Evolutionary conservation across 768 basidiomycete species (phyloP).

Genomic region (Galerina sulciceps): DNA sequence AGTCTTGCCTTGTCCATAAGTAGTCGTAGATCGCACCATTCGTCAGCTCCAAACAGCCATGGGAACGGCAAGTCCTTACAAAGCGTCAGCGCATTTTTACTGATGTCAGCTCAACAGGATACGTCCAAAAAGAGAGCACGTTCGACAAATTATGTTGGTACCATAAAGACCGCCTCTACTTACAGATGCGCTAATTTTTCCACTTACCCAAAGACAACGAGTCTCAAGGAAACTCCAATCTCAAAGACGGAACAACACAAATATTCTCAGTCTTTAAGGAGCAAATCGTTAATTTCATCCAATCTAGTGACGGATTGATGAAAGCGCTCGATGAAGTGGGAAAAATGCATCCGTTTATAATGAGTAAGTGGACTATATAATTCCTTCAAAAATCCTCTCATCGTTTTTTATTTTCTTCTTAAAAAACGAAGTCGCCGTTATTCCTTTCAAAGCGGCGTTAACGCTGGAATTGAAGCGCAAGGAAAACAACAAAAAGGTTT

Average conservation of each 20-base stretch:
- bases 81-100: too few relatives aligned
- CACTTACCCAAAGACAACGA: too few relatives aligned
- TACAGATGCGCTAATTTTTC: too few relatives aligned
- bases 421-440: background rate
- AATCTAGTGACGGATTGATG: background rate
- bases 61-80: too few relatives aligned
- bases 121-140: too few relatives aligned
- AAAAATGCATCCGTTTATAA: background rate
- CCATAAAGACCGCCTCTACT: too few relatives aligned
- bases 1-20: too few relatives aligned
- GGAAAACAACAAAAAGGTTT: background rate
- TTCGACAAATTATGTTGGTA: too few relatives aligned
- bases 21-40: too few relatives aligned
- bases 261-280: background rate
- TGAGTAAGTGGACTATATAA: background rate
- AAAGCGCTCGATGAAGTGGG: background rate
- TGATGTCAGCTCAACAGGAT: too few relatives aligned
- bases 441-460: background rate
- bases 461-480: background rate
- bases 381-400: background rate
- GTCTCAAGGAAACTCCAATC: background rate
- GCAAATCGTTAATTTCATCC: background rate
- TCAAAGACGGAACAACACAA: background rate
- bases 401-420: background rate
- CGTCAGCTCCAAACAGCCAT: too few relatives aligned